Percentiles rank a stretch among this genome's conserved stretches.
Conservation (phyloP, 345 rosid genomes). For the Gossypium rotundifolium region DNA sequence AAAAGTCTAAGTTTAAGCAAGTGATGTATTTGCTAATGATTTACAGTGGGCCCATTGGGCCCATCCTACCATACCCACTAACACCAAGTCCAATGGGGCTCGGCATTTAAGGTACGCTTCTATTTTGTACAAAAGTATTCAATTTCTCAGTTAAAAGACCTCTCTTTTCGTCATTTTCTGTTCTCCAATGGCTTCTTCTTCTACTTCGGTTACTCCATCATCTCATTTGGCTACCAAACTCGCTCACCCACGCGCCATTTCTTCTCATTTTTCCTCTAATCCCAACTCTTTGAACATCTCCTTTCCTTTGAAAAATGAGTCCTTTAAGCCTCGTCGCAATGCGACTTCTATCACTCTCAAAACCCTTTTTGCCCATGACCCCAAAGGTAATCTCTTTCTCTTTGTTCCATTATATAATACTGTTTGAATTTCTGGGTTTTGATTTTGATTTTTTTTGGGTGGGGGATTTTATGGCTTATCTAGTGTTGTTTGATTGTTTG, state of each 20-base stretch:
- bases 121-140: not conserved
- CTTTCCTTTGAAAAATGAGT: conserved; percentile 18
- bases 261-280: conserved; percentile 10
- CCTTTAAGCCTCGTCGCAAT: conserved; percentile 14
- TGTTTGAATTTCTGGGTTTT: not conserved
- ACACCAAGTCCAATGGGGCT: no score
- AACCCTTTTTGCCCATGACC: conserved; percentile 23
- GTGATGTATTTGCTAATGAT: no score
- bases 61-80: no score
- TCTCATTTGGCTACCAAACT: conserved; percentile 6
- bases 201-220: conserved; percentile 13
- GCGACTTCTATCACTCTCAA: conserved; percentile 24
- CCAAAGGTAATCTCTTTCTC: conserved; percentile 31
- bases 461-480: not conserved
- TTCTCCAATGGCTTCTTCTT: conserved; percentile 20
- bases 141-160: not conserved
- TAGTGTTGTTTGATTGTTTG: not conserved
- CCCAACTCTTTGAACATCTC: conserved; percentile 18
- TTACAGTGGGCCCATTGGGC: no score
- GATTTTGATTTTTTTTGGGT: not conserved
- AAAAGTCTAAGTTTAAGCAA: no score
- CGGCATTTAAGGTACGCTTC: no score
- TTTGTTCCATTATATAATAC: not conserved
- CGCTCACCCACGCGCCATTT: conserved; percentile 14
- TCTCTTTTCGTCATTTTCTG: not conserved